These are phyloP conservation scores for Beta macrorhiza DNA, from an alignment of 179 eudicot genomes.

Conservation along the genomic window DNA sequence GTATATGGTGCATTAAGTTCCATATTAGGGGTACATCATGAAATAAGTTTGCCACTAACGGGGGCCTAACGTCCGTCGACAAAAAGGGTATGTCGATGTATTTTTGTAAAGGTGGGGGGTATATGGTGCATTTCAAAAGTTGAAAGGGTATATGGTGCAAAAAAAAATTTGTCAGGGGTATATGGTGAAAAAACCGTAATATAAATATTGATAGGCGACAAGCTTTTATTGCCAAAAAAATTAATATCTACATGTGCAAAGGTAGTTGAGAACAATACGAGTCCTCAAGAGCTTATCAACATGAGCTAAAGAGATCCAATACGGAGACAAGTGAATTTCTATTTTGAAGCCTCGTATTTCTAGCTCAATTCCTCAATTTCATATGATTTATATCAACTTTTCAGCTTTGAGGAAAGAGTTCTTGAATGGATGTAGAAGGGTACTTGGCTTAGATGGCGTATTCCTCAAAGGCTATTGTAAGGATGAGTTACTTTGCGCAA, in stretches of 20 bases:
- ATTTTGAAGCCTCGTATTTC: neutral
- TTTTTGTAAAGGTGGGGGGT: too few relatives aligned
- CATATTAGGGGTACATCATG: too few relatives aligned
- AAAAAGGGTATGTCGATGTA: too few relatives aligned
- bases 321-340: neutral
- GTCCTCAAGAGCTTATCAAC: neutral
- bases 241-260: slow-evolving; percentile 8
- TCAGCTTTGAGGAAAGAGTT: neutral
- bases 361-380: slow-evolving; percentile 1
- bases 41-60: too few relatives aligned
- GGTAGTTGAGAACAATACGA: slow-evolving; percentile 15
- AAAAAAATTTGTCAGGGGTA: too few relatives aligned
- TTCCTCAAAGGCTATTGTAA: slow-evolving; percentile 20
- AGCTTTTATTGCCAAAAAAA: slow-evolving; percentile 9
- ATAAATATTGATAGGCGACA: slow-evolving; percentile 12
- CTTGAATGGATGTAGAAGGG: slow-evolving; percentile 9
- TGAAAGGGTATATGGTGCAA: too few relatives aligned
- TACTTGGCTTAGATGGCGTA: slow-evolving; percentile 17
- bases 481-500: neutral
- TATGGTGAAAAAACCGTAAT: neutral
- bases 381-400: slow-evolving; percentile 16
- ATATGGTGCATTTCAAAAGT: too few relatives aligned
- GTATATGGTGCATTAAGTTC: too few relatives aligned
- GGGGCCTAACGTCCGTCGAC: too few relatives aligned
- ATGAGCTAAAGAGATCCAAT: slow-evolving; percentile 10